These are phyloP conservation scores for Ceratocystis huliohia DNA, from an alignment of 2,329 filamentous ascomycete species.

Conservation along the genomic window DNA sequence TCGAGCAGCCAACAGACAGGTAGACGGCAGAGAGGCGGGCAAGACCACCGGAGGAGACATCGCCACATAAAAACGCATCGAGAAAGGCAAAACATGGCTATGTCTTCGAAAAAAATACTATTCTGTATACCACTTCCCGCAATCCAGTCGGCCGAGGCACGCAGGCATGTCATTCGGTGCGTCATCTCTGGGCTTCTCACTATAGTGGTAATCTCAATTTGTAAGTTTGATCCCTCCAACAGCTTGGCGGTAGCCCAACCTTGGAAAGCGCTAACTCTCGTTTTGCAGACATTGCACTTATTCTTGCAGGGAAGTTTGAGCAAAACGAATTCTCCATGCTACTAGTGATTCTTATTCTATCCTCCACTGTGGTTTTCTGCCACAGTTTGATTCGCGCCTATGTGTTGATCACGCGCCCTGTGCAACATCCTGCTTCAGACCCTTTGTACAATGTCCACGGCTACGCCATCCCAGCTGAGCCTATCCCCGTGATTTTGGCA, in stretches of 20 bases:
- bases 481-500: constrained; percentile 64
- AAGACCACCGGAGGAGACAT: not conserved
- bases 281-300: constrained; percentile 56
- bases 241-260: not conserved
- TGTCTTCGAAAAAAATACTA: constrained; percentile 30
- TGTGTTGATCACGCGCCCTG: constrained; percentile 46
- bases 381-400: constrained; percentile 64
- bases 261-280: constrained; percentile 8
- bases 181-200: constrained; percentile 54
- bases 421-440: constrained; percentile 26
- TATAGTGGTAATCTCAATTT: constrained; percentile 46
- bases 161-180: constrained; percentile 45
- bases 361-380: constrained; percentile 65
- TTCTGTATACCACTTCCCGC: constrained; percentile 38
- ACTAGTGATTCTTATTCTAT: constrained; percentile 63
- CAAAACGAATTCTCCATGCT: constrained; percentile 66
- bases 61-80: not conserved
- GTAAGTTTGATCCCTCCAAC: constrained; percentile 37
- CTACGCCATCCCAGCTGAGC: constrained; percentile 56
- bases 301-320: constrained; percentile 49
- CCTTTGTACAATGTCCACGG: constrained; percentile 43
- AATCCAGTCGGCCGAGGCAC: constrained; percentile 41
- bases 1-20: not conserved
- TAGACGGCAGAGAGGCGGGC: not conserved
- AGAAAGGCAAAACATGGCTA: not conserved